phyloP scores from a whole-genome alignment of 2,329 filamentous ascomycete genomes.

The Phialocephala subalpina region DNA sequence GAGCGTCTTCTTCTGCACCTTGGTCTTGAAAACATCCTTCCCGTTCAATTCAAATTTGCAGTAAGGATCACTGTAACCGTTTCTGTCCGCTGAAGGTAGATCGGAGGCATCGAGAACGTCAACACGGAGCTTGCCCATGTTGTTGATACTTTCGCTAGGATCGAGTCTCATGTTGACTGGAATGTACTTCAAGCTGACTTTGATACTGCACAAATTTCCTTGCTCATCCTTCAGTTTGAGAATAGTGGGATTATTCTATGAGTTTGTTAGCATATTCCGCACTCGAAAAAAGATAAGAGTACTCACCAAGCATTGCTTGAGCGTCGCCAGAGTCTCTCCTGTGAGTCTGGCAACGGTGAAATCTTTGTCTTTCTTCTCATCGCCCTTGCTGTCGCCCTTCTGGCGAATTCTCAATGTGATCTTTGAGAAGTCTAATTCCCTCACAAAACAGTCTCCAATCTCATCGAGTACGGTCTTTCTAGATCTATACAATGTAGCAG shows the following conservation, averaged over 20 bases:
- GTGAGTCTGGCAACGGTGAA: slow-evolving; percentile 82
- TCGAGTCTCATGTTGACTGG: slow-evolving; percentile 94
- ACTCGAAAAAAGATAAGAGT: neutral
- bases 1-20: slow-evolving; percentile 95
- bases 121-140: slow-evolving; percentile 95
- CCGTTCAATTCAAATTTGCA: slow-evolving; percentile 93
- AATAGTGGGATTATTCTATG: slow-evolving; percentile 87
- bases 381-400: slow-evolving; percentile 76
- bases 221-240: slow-evolving; percentile 82
- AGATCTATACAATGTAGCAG: no score
- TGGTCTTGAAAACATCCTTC: slow-evolving; percentile 92
- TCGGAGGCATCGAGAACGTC: slow-evolving; percentile 87
- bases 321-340: slow-evolving; percentile 84
- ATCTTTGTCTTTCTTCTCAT: slow-evolving; percentile 71
- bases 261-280: slow-evolving; percentile 24
- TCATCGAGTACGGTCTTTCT: slow-evolving; percentile 82
- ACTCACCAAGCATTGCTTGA: slow-evolving; percentile 85
- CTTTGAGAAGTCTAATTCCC: slow-evolving; percentile 95
- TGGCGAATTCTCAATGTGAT: slow-evolving; percentile 88
- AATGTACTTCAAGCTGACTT: slow-evolving; percentile 92
- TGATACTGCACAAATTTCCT: slow-evolving; percentile 80
- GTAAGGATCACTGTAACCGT: slow-evolving; percentile 97
- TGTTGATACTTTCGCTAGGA: slow-evolving; percentile 97
- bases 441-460: slow-evolving; percentile 93
- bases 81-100: slow-evolving; percentile 92